Conservation (phyloP, 1,284 basidiomycete genomes). For the Heliocybe sulcata region DNA sequence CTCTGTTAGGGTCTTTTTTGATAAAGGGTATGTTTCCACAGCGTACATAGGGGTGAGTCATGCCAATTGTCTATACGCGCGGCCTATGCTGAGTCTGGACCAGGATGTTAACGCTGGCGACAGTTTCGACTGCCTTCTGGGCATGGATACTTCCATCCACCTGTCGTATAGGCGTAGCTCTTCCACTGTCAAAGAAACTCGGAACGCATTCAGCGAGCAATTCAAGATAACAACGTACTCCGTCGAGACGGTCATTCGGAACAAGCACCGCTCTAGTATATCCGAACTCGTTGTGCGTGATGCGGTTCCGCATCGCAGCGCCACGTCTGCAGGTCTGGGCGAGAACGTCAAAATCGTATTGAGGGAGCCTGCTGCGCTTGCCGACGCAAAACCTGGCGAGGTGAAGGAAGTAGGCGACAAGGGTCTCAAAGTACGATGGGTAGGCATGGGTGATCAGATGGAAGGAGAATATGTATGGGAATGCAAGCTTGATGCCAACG, state of each 20-base stretch:
- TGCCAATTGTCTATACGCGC: neutral
- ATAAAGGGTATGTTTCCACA: conserved; percentile 42
- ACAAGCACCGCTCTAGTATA: conserved; percentile 38
- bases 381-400: conserved; percentile 34
- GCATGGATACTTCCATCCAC: conserved; percentile 39
- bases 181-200: conserved; percentile 23
- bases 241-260: conserved; percentile 36
- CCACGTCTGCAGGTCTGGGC: conserved; percentile 21
- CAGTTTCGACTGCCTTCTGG: conserved; percentile 47
- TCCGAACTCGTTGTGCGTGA: conserved; percentile 39
- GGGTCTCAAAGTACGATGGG: conserved; percentile 17
- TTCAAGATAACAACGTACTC: conserved; percentile 35
- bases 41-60: conserved; percentile 31
- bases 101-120: conserved; percentile 27
- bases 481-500: conserved; percentile 15
- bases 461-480: conserved; percentile 23
- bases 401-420: conserved; percentile 21
- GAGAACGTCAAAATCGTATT: conserved; percentile 37
- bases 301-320: conserved; percentile 25
- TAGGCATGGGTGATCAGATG: conserved; percentile 13
- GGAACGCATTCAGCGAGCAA: conserved; percentile 35
- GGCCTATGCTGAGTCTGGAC: neutral
- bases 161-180: conserved; percentile 38
- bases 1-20: conserved; percentile 40
- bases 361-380: conserved; percentile 37